These are phyloP conservation scores for Coemansia reversa DNA, from an alignment of 192 early-diverging fungal species.

Conservation along the genomic window DNA sequence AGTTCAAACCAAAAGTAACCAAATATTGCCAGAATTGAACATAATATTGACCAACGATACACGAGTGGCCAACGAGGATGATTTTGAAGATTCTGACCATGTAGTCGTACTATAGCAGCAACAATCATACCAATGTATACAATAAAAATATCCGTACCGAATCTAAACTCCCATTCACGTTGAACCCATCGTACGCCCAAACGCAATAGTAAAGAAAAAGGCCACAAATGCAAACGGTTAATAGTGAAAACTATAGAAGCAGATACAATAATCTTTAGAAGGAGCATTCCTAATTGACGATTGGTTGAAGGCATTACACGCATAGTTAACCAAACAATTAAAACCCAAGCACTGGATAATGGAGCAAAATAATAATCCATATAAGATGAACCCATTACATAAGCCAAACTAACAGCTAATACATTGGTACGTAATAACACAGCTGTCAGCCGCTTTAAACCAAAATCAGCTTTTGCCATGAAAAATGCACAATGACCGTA, in stretches of 20 bases:
- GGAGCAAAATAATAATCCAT: constrained; percentile 81
- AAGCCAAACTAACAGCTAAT: constrained; percentile 63
- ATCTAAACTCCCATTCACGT: constrained; percentile 69
- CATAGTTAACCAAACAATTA: constrained; percentile 70
- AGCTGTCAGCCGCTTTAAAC: constrained; percentile 60
- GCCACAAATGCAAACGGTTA: constrained; percentile 41
- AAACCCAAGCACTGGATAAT: constrained; percentile 68
- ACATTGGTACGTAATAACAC: constrained; percentile 70
- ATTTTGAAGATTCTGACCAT: constrained; percentile 38
- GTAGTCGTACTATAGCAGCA: constrained; percentile 55
- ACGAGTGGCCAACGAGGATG: constrained; percentile 46
- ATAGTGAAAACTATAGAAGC: constrained; percentile 11
- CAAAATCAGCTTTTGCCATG: constrained; percentile 68
- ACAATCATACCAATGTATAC: constrained; percentile 68
- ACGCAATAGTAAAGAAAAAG: constrained; percentile 40
- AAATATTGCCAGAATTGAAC: constrained; percentile 42
- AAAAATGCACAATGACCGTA: constrained; percentile 78
- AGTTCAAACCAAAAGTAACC: constrained; percentile 60
- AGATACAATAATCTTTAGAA: constrained; percentile 56
- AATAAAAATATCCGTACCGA: constrained; percentile 65
- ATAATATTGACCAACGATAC: constrained; percentile 29
- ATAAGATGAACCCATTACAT: constrained; percentile 67
- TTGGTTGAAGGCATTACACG: constrained; percentile 55
- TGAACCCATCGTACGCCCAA: constrained; percentile 62
- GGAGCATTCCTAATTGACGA: constrained; percentile 42